Percentiles rank a stretch among this genome's conserved stretches.
These are phyloP conservation scores for Alternaria postmessia DNA, from an alignment of 2,329 filamentous ascomycete genomes.

Conservation along the genomic window DNA sequence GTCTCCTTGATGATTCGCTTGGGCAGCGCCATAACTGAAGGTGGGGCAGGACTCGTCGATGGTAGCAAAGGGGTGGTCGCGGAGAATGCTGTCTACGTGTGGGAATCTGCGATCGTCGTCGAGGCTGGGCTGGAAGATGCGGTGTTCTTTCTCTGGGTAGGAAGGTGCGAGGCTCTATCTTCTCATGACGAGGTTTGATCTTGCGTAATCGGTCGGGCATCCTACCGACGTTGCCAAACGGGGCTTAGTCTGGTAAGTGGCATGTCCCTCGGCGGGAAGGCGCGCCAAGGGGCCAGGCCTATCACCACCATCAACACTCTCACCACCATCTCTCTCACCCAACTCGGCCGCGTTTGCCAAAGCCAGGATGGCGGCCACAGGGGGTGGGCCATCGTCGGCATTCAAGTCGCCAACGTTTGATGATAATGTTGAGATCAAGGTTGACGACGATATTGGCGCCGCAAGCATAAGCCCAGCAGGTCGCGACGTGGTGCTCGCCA, in stretches of 20 bases:
- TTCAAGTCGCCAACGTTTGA: constrained; percentile 90
- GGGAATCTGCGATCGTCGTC: not conserved
- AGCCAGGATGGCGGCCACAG: constrained; percentile 31
- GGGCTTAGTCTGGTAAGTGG: constrained; percentile 4
- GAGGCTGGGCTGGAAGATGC: not conserved
- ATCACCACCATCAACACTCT: constrained; percentile 19
- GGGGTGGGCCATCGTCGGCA: constrained; percentile 58
- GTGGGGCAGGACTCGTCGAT: constrained; percentile 11
- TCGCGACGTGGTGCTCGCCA: constrained; percentile 86
- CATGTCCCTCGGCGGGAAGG: constrained; percentile 6
- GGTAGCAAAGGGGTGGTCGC: constrained; percentile 1
- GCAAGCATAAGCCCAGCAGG: constrained; percentile 93
- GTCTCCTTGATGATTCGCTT: constrained; percentile 99
- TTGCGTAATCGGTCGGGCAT: constrained; percentile 13
- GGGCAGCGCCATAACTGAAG: constrained; percentile 70
- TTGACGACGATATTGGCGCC: constrained; percentile 80
- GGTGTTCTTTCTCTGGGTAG: constrained; percentile 4
- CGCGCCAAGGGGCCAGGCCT: constrained; percentile 5
- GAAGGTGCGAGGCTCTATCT: constrained; percentile 2
- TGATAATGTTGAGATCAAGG: constrained; percentile 81
- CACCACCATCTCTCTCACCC: constrained; percentile 5
- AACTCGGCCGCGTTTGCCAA: constrained; percentile 5
- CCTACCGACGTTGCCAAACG: not conserved
- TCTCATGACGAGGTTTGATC: constrained; percentile 11
- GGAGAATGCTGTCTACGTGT: constrained; percentile 2